These are phyloP conservation scores for Truncatella angustata DNA, from an alignment of 2,329 filamentous ascomycete species.

Conservation along the genomic window DNA sequence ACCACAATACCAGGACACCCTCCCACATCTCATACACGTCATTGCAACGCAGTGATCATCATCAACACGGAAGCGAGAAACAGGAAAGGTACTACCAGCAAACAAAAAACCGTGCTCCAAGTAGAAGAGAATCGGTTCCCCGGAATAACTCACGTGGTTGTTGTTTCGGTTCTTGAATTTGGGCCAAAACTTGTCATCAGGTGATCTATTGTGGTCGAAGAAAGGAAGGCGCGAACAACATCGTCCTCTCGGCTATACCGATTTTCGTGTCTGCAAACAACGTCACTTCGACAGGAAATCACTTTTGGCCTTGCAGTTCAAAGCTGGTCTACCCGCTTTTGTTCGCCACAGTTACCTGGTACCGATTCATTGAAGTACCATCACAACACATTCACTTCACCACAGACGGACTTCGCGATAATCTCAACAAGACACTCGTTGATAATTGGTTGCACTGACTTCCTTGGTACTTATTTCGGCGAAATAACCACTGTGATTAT, in stretches of 20 bases:
- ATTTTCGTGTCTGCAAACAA: not conserved
- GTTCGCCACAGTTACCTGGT: not conserved
- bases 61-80: too few relatives aligned
- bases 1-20: too few relatives aligned
- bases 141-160: too few relatives aligned
- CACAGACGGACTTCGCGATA: not conserved
- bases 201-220: not conserved
- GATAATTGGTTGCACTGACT: not conserved
- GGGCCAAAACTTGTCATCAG: not conserved
- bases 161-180: not conserved
- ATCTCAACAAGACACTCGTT: not conserved
- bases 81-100: too few relatives aligned
- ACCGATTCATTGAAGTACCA: not conserved
- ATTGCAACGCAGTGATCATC: too few relatives aligned
- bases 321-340: not conserved
- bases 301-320: not conserved
- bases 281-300: not conserved
- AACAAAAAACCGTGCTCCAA: too few relatives aligned
- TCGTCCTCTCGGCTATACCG: not conserved
- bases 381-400: not conserved
- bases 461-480: not conserved
- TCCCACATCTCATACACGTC: too few relatives aligned
- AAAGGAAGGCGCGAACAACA: not conserved
- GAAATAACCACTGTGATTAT: too few relatives aligned
- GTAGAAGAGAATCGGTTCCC: too few relatives aligned